Base-by-base conservation (phyloP, 2,329 filamentous ascomycete genomes). In the Penicillium sp. region DNA sequence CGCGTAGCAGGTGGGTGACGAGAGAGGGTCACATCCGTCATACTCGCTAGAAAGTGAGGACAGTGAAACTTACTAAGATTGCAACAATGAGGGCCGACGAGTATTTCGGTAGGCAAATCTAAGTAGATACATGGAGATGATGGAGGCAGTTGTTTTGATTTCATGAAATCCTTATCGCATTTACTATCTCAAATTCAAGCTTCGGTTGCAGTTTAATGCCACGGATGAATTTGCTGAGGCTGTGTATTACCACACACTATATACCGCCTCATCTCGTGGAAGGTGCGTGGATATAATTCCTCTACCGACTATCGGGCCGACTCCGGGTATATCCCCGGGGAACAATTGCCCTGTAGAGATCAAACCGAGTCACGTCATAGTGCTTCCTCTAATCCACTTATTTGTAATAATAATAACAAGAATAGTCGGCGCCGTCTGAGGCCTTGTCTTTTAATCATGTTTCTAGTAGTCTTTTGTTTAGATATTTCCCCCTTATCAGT, bases 1-100 rank as follows among this genome's bases (percentile, higher is more conserved):
- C 50, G 47, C 54, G 43, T 29, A 33, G 42, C 23, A 38, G 42
- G 27, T 35, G 47, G 9, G 27, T 50, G 58, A 48, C 46, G 27
- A 35, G 21, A 33, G 21, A 47, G 9, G 5, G 23, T 27, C 51
- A 38, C 31, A 25, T 23, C 21, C 6, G 4, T 42, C 47, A 19
- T 41, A 31, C 29, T 50, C 17, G 54, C 45, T 50, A 31, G 17
- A 33, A 42, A 31, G 2, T 13, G 40, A 50, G 17, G 12, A 7
- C n/a, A 21, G 35, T 41, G 50, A 47, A 9, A 56, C 57, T 60
- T 43, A 64, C 62, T 38, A 19, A 45, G 37, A n/a, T 59, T 17
- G 43, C 10, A 29, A 9, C 27, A 43, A 42, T 7, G 31, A 21
- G 6, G 17, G 19, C 10, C 23, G 25, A 9, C 42, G 49, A 45